A percentile compares a stretch with the other conserved stretches of the same genome.
Conservation (phyloP, 257 asterid species). For the Rauvolfia tetraphylla region DNA sequence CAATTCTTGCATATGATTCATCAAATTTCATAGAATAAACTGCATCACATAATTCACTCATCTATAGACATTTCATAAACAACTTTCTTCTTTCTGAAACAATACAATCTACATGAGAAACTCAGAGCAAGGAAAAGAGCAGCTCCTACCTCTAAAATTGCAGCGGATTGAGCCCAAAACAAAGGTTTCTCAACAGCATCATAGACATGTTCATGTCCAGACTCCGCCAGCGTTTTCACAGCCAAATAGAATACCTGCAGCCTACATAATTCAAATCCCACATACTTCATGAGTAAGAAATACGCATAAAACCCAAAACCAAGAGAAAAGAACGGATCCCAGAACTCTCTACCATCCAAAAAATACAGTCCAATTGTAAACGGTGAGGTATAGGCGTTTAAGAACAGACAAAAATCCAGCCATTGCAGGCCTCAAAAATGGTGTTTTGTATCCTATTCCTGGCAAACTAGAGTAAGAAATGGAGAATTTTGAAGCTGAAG, state of each 20-base stretch:
- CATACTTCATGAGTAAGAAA: not conserved
- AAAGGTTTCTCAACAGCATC: conserved; percentile 77
- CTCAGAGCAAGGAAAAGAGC: not conserved
- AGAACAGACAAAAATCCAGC: conserved; percentile 49
- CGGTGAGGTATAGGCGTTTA: conserved; percentile 63
- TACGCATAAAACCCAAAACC: not conserved
- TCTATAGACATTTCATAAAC: not conserved
- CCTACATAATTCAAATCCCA: conserved; percentile 26
- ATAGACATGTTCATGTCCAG: conserved; percentile 73
- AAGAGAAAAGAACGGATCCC: conserved; percentile 11
- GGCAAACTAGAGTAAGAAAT: not conserved
- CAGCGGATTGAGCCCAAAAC: conserved; percentile 78
- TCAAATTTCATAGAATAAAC: not conserved
- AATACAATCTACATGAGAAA: not conserved
- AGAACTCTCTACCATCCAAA: conserved; percentile 56
- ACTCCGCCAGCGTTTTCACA: conserved; percentile 46
- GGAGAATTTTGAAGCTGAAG: not conserved
- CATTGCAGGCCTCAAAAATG: conserved; percentile 32
- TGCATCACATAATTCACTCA: not conserved
- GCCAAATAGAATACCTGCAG: conserved; percentile 70
- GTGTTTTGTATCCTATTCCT: not conserved
- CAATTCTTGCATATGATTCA: not conserved
- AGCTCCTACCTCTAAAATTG: conserved; percentile 52
- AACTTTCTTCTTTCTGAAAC: not conserved
- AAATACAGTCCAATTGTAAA: conserved; percentile 79